Evolutionary conservation across 73 alveolate genomes (phyloP).

Genomic region (Loxodes magnus): DNA sequence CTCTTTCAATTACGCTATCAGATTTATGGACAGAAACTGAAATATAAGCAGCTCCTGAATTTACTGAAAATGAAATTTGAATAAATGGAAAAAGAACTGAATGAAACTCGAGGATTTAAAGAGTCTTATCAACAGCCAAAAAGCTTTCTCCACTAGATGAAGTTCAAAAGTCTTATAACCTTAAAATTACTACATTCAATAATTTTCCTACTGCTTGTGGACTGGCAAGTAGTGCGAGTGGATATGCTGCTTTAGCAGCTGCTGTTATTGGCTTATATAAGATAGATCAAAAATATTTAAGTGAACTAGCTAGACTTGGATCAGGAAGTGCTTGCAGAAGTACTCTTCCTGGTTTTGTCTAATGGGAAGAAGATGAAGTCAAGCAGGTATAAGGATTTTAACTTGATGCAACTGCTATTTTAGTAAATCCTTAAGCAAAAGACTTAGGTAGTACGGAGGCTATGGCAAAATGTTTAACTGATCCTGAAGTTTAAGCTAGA

Average conservation of each 20-base stretch:
- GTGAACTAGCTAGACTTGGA: constrained; percentile 73
- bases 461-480: constrained; percentile 55
- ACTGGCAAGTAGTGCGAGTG: constrained; percentile 73
- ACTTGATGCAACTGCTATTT: constrained; percentile 47
- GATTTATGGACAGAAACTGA: constrained; percentile 59
- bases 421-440: constrained; percentile 47
- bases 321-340: constrained; percentile 89
- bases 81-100: constrained; percentile 38
- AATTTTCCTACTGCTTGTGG: constrained; percentile 88
- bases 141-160: constrained; percentile 24
- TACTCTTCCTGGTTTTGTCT: constrained; percentile 69
- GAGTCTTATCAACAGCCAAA: constrained; percentile 17
- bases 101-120: constrained; percentile 39
- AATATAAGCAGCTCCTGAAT: constrained; percentile 18
- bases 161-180: constrained; percentile 9
- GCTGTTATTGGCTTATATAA: constrained; percentile 44
- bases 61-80: constrained; percentile 7
- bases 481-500: constrained; percentile 29
- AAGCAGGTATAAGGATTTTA: constrained; percentile 32
- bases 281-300: constrained; percentile 32
- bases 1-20: constrained; percentile 57
- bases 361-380: constrained; percentile 72
- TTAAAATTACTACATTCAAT: constrained; percentile 48
- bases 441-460: constrained; percentile 68
- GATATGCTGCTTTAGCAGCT: constrained; percentile 63